A percentile compares a stretch with the other conserved stretches of the same genome.
Conservation (phyloP, 73 alveolate genomes). For the Durusdinium trenchii region DNA sequence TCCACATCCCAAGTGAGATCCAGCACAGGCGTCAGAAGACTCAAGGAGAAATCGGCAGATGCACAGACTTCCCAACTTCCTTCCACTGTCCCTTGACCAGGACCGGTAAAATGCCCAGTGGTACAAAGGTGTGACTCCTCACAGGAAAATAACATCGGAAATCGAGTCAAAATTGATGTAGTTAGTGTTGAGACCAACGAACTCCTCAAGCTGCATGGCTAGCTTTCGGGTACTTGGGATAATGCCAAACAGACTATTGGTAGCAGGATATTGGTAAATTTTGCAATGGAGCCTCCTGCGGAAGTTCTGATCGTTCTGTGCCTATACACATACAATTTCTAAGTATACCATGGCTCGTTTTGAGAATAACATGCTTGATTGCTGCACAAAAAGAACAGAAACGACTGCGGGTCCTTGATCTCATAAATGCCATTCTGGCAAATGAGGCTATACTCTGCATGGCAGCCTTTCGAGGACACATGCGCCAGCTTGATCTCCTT, state of each 20-base stretch:
- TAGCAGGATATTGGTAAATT: too few species aligned
- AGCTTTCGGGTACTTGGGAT: too few species aligned
- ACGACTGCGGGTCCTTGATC: background rate
- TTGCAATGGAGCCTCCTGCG: too few species aligned
- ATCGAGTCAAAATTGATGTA: background rate
- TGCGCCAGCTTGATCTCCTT: conserved; percentile 39
- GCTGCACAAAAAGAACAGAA: too few species aligned
- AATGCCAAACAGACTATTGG: too few species aligned
- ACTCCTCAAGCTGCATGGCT: too few species aligned
- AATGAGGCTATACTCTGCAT: conserved; percentile 72
- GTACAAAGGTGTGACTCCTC: conserved; percentile 46
- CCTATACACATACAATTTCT: too few species aligned
- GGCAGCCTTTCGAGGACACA: conserved; percentile 46
- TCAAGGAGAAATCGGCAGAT: conserved; percentile 22
- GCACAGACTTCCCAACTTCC: conserved; percentile 15
- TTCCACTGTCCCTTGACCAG: background rate
- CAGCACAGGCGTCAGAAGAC: conserved; percentile 13
- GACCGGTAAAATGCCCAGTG: conserved; percentile 5
- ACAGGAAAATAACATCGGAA: background rate
- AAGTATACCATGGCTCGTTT: too few species aligned
- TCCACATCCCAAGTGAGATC: conserved; percentile 72
- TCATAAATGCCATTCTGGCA: conserved; percentile 53
- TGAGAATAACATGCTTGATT: background rate
- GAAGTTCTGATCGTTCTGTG: too few species aligned
- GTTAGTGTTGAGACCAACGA: too few species aligned